A percentile compares a stretch with the other conserved stretches of the same genome.
These are phyloP conservation scores for Adansonia grandidieri DNA, from an alignment of 441 rosid species.

Conservation along the genomic window DNA sequence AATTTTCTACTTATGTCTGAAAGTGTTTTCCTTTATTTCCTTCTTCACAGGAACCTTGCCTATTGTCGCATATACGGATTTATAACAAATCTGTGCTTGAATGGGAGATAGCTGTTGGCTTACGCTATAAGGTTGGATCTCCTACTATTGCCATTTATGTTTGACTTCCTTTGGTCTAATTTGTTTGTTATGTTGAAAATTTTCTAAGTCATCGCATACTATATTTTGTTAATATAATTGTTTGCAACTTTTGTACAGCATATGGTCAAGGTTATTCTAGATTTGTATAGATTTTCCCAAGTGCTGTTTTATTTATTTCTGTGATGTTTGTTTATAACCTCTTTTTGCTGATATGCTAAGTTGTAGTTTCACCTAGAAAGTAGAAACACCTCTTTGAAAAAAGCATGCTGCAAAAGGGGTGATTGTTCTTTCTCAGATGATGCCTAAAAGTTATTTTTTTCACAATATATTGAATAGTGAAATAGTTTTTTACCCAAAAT, in stretches of 20 bases:
- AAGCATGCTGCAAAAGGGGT: not conserved
- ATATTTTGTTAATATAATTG: not conserved
- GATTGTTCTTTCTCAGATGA: not conserved
- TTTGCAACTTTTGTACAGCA: constrained; percentile 5
- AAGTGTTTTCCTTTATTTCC: constrained; percentile 17
- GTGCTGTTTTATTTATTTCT: constrained; percentile 10
- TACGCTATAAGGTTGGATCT: constrained; percentile 68
- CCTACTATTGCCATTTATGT: constrained; percentile 10
- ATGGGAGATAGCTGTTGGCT: constrained; percentile 90
- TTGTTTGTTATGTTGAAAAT: not conserved
- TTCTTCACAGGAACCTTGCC: constrained; percentile 74
- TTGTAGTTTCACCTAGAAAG: not conserved
- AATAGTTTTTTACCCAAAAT: not conserved
- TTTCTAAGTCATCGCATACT: not conserved
- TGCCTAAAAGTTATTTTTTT: not conserved
- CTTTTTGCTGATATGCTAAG: constrained; percentile 7
- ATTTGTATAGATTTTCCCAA: not conserved
- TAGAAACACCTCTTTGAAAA: not conserved
- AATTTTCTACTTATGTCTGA: not conserved
- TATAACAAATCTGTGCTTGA: constrained; percentile 90
- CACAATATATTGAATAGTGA: not conserved
- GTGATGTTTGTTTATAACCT: not conserved
- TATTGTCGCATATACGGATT: constrained; percentile 72
- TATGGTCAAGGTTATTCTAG: not conserved
- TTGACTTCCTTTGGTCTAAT: constrained; percentile 9